Conservation (phyloP, 1,139 yeast species). For the Candida sp. region DNA sequence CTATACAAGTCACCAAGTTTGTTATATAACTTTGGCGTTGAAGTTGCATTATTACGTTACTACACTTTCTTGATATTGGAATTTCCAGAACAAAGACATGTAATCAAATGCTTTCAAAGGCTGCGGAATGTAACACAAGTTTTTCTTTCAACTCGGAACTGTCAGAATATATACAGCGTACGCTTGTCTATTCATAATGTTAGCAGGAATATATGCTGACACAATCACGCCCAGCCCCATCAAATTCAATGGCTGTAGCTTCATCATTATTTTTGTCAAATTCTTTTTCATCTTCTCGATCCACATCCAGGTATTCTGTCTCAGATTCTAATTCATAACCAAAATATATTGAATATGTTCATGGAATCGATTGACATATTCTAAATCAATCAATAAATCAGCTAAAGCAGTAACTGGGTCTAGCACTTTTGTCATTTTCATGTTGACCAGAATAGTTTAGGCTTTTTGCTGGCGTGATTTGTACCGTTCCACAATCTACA, state of each 20-base stretch:
- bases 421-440: conserved; percentile 17
- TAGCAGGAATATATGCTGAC: too few relatives aligned
- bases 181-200: too few relatives aligned
- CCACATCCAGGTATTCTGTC: conserved; percentile 27
- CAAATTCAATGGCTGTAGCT: conserved; percentile 38
- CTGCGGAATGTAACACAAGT: too few relatives aligned
- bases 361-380: conserved; percentile 65
- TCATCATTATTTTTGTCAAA: conserved; percentile 11
- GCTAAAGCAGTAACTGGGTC: conserved; percentile 41
- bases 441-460: conserved; percentile 8
- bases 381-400: conserved; percentile 52
- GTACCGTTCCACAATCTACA: conserved; percentile 21
- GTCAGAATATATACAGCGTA: too few relatives aligned
- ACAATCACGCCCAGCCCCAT: conserved; percentile 62
- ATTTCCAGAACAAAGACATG: too few relatives aligned
- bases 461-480: conserved; percentile 11
- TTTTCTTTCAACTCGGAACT: too few relatives aligned
- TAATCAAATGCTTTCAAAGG: too few relatives aligned
- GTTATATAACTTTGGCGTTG: too few relatives aligned
- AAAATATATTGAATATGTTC: conserved; percentile 72
- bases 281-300: conserved; percentile 15
- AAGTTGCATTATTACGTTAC: too few relatives aligned
- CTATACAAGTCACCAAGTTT: too few relatives aligned
- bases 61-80: too few relatives aligned
- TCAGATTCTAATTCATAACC: conserved; percentile 51